A percentile compares a stretch with the other conserved stretches of the same genome.
phyloP scores from a whole-genome alignment of 768 basidiomycete genomes.

The Tricholoma bakamatsutake region DNA sequence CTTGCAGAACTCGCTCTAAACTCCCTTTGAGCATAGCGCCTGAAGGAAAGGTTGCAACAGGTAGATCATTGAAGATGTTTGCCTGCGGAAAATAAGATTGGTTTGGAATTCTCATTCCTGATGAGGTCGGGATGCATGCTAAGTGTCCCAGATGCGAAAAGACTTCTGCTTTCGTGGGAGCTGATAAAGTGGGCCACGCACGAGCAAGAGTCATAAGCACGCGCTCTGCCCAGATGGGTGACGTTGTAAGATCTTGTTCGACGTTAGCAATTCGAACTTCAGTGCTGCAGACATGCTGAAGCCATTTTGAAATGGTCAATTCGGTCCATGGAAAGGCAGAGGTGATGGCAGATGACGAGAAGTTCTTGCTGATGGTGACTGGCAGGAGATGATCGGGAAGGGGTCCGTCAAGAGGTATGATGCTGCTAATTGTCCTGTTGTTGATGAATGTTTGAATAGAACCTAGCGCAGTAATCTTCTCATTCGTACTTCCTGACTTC shows the following conservation, averaged over 20 bases:
- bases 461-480: conserved; percentile 63
- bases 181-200: conserved; percentile 63
- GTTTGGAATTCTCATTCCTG: conserved; percentile 65
- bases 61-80: conserved; percentile 84
- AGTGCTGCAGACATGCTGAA: conserved; percentile 54
- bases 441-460: conserved; percentile 70
- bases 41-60: conserved; percentile 70
- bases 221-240: conserved; percentile 74
- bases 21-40: conserved; percentile 56
- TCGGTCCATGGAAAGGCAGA: conserved; percentile 74
- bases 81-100: conserved; percentile 83
- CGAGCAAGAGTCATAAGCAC: conserved; percentile 62
- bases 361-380: conserved; percentile 51
- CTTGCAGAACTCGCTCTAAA: conserved; percentile 64
- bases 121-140: conserved; percentile 65
- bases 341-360: conserved; percentile 44
- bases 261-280: conserved; percentile 32
- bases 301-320: conserved; percentile 70
- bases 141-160: conserved; percentile 41
- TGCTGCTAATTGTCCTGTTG: conserved; percentile 42
- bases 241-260: conserved; percentile 58
- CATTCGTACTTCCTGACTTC: conserved; percentile 28
- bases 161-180: conserved; percentile 41
- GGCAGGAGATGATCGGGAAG: conserved; percentile 72
- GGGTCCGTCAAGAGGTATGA: conserved; percentile 70